Base-by-base conservation (phyloP, 2,329 filamentous ascomycete genomes). In the Hawksworthiomyces lignivorus region DNA sequence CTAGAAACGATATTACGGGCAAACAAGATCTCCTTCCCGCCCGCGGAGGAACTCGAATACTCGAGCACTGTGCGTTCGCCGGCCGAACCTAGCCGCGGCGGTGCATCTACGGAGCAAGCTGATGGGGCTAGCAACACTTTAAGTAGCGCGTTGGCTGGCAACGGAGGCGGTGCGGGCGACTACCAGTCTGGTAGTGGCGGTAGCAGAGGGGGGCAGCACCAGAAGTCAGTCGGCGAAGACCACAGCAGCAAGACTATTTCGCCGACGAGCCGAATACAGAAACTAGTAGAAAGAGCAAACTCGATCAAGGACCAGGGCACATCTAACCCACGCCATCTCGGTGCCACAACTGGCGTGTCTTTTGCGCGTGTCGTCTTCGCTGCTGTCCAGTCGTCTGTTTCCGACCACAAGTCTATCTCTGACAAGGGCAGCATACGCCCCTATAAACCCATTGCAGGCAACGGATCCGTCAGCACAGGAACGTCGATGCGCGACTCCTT, bases 341-440 rank as follows among this genome's bases (percentile, higher is more conserved):
- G 87, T 14, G 87, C 87, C 1, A 84, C 87, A 1, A 89, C 87
- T 2, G 90, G 89, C 14, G 92, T 97, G 38, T 94, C 89, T 0
- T 97, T 97, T 65, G 89, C 90, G 5, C 77, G 87, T 43, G 87
- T 97, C 11, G 90, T 97, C 10, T 92, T 95, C 58, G 88, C 90
- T 9, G 90, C 90, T 1, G 87, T 97, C 35, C 92, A 94, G 54
- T 77, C 77, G 36, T 80, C 75, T 0, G 72, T 80, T 14, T 72
- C 74, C 9, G 74, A 76, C 47, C 69, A 75, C 60, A 82, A 80
- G 53, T 85, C 84, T 6, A 68, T 66, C 35, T 82, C 81, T 10
- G 84, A 87, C 52, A 80, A 79, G 51, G 74, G 70, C 26, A 74
- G 77, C 38, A 67, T 77, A 39, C 70, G 72, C 41, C 73, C 79